phyloP scores from a whole-genome alignment of 257 asterid genomes.

The Lithospermum erythrorhizon region DNA sequence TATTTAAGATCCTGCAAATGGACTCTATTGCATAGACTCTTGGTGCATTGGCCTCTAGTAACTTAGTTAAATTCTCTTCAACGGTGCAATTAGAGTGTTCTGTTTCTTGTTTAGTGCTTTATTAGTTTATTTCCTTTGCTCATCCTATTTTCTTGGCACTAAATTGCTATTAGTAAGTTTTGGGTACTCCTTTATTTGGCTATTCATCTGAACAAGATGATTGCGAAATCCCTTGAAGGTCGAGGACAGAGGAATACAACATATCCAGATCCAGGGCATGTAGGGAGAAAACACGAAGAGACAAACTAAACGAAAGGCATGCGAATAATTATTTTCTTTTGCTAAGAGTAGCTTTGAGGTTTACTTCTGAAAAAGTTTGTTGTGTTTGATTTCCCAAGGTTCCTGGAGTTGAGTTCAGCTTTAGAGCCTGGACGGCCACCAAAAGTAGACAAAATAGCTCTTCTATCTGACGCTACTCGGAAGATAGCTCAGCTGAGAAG shows the following conservation, averaged over 20 bases:
- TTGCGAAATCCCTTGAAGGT: slow-evolving; percentile 8
- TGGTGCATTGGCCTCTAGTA: not conserved
- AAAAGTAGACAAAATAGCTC: slow-evolving; percentile 19
- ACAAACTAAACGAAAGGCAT: slow-evolving; percentile 23
- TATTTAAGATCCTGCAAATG: no score
- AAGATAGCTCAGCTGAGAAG: slow-evolving; percentile 17
- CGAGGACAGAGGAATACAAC: slow-evolving; percentile 9
- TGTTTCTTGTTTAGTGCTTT: not conserved
- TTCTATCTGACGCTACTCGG: slow-evolving; percentile 18
- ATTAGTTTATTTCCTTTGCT: not conserved
- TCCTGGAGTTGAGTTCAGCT: slow-evolving; percentile 17
- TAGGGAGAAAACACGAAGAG: slow-evolving; percentile 22
- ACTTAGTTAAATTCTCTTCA: not conserved
- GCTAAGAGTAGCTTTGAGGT: not conserved
- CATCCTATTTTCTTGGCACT: not conserved
- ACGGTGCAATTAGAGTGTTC: not conserved
- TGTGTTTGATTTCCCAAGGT: slow-evolving; percentile 11
- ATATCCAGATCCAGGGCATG: slow-evolving; percentile 17
- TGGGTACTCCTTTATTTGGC: not conserved
- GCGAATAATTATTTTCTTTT: not conserved
- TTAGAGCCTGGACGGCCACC: slow-evolving; percentile 24
- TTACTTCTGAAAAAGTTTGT: not conserved
- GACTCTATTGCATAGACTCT: no score
- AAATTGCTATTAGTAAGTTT: not conserved
- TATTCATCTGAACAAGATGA: not conserved